Base-by-base conservation (phyloP, 148 eudicot genomes). In the Vaccinium vitisidaea region DNA sequence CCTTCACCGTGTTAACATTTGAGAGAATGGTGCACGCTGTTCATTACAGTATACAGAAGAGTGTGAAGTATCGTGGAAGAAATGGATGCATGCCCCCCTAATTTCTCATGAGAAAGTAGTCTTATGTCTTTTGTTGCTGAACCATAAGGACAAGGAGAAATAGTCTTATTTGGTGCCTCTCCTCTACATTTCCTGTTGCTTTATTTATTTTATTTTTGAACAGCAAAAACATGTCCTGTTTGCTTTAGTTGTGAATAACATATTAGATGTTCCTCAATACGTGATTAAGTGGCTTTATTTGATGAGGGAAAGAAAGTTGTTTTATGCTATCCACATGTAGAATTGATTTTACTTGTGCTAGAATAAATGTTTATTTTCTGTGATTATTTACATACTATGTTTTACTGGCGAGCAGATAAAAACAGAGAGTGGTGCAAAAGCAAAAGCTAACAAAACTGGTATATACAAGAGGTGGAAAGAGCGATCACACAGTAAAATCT, bases 381-480 rank as follows among this genome's bases (percentile, higher is more conserved):
- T 14, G 61, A 14, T 21, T 61, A 14, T 23, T 50, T 77, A 14
- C 67, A 1, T 19, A 8, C 75, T 56, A 46, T 56, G 4, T 77
- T 75, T 83, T 48, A 14, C 75, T 86, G 80, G 71, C 65, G 71
- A 80, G 82, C 90, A 96, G 99, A 84, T 96, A 58, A 92, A 88
- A 80, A 93, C 95, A n/a, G 99, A 96, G 89, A 89, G 99, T 77
- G 98, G 99, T 75, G 87, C 93, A 63, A 93, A 88, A 85, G 86
- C 90, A 79, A 94, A 88, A 79, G 93, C 99, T 52, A 86, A 87
- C 67, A 92, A 89, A 89, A 92, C 95, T 80, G 99, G 97, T 75
- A 93, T 96, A 85, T 96, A 96, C 90, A 90, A 93, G 88, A 94
- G 86, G 84, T 96, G 99, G 98, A 93, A 92, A 90, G 95, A 90